These are phyloP conservation scores for Populus pruinosa DNA, from an alignment of 345 rosid genomes.

Conservation along the genomic window DNA sequence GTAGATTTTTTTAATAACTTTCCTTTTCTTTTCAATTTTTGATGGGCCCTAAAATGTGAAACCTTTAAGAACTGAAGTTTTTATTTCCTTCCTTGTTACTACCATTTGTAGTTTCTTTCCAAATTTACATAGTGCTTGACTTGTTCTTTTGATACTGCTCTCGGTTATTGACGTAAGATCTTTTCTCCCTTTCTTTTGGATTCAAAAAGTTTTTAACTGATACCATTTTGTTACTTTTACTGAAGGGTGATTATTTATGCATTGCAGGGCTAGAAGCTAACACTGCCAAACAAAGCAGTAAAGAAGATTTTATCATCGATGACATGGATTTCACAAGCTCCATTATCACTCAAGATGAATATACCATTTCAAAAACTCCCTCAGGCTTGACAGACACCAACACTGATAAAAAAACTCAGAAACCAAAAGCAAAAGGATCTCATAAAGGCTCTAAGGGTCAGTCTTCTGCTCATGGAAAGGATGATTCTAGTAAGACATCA, in stretches of 20 bases:
- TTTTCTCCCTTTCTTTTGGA: neutral
- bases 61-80: too few species aligned
- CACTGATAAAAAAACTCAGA: constrained; percentile 25
- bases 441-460: constrained; percentile 15
- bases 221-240: neutral
- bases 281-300: constrained; percentile 22
- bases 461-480: constrained; percentile 30
- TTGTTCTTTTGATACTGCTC: neutral
- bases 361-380: constrained; percentile 51
- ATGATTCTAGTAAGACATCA: constrained; percentile 21
- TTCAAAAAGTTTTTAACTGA: neutral
- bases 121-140: too few species aligned
- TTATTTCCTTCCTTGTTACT: too few species aligned
- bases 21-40: neutral
- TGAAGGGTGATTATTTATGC: neutral
- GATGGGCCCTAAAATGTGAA: neutral
- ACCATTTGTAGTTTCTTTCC: too few species aligned
- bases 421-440: constrained; percentile 23
- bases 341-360: constrained; percentile 55
- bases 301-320: constrained; percentile 27
- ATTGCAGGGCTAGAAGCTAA: constrained; percentile 48
- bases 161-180: neutral
- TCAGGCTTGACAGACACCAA: constrained; percentile 24
- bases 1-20: neutral
- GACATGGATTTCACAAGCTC: constrained; percentile 61